These are phyloP conservation scores for Yueomyces sinensis DNA, from an alignment of 805 yeast genomes.

Conservation along the genomic window DNA sequence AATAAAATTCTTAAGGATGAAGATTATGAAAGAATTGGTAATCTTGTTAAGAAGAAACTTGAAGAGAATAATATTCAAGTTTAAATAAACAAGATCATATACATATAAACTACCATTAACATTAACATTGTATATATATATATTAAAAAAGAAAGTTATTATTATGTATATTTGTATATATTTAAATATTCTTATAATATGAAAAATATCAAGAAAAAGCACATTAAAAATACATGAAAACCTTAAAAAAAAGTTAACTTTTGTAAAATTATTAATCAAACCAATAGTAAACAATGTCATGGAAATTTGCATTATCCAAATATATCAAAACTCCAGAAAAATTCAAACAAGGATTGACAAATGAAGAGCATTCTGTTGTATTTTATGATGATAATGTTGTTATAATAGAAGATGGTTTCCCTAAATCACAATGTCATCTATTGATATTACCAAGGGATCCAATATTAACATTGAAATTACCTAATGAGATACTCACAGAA, in stretches of 20 bases:
- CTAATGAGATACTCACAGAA: constrained; percentile 32
- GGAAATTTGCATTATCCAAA: constrained; percentile 26
- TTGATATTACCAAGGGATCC: constrained; percentile 44
- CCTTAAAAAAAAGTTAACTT: no score
- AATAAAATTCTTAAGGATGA: constrained; percentile 29
- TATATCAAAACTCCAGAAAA: constrained; percentile 37
- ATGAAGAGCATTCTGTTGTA: no score
- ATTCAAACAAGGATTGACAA: constrained; percentile 14
- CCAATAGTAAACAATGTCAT: not conserved
- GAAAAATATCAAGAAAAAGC: no score
- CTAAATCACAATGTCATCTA: constrained; percentile 50
- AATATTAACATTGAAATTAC: constrained; percentile 32
- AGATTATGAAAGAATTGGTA: constrained; percentile 31
- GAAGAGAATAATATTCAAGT: constrained; percentile 9
- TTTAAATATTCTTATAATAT: no score
- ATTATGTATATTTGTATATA: no score
- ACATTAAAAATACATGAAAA: no score
- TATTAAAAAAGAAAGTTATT: no score
- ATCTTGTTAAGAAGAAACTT: not conserved
- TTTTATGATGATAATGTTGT: constrained; percentile 39
- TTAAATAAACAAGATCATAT: no score
- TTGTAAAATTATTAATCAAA: no score
- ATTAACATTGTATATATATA: no score
- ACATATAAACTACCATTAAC: no score
- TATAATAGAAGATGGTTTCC: constrained; percentile 46